phyloP scores from a whole-genome alignment of 148 eudicot genomes.

The Cornus kousa region DNA sequence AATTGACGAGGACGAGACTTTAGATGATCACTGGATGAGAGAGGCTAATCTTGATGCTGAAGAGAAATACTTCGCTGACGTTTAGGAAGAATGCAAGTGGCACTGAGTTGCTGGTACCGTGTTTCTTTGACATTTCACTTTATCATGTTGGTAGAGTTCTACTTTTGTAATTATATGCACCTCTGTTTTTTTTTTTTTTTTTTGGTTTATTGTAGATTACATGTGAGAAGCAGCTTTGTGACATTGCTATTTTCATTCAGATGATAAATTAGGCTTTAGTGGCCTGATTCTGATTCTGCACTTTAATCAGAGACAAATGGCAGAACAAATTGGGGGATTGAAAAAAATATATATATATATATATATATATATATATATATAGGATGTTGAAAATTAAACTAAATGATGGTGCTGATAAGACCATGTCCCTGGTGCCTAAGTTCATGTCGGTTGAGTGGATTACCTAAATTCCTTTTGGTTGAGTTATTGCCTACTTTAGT shows the following conservation, averaged over 20 bases:
- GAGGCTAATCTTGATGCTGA: conserved; percentile 91
- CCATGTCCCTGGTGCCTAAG: not conserved
- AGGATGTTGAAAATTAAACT: not conserved
- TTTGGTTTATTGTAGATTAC: not conserved
- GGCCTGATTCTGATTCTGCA: conserved; percentile 7
- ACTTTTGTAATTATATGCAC: not conserved
- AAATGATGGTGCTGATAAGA: not conserved
- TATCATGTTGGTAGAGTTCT: not conserved
- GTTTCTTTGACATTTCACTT: not conserved
- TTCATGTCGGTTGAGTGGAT: not conserved
- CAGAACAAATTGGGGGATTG: not conserved
- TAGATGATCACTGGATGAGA: conserved; percentile 93
- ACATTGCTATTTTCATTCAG: not conserved
- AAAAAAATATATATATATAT: not conserved
- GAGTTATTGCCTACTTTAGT: not conserved
- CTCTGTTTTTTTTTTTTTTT: not conserved
- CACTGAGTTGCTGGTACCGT: not conserved
- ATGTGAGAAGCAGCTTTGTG: not conserved
- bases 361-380: not conserved
- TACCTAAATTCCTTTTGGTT: not conserved
- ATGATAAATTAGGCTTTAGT: not conserved
- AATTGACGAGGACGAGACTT: conserved; percentile 76
- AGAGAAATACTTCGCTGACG: conserved; percentile 83
- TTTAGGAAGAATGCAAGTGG: conserved; percentile 23
- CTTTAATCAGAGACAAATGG: not conserved